Evolutionary conservation across 2,329 filamentous ascomycete species (phyloP).

Genomic region (Diaporthe ilicicola): DNA sequence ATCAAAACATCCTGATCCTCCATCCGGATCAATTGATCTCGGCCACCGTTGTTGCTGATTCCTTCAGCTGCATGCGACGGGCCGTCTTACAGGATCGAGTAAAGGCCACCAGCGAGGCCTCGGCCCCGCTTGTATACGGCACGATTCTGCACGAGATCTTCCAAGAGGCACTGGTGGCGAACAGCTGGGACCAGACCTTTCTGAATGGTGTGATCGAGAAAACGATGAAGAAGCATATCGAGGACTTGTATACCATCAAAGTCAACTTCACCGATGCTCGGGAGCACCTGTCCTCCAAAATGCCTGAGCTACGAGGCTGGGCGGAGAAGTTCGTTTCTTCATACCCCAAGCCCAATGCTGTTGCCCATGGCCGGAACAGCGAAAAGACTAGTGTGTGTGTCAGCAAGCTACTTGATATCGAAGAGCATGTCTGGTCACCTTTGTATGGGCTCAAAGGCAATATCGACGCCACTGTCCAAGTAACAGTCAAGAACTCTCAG

Average conservation of each 20-base stretch:
- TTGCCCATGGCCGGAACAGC: constrained; percentile 82
- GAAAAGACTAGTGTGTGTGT: constrained; percentile 83
- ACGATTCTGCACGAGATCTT: constrained; percentile 96
- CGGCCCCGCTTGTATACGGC: constrained; percentile 86
- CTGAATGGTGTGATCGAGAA: constrained; percentile 72
- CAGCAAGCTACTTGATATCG: constrained; percentile 93
- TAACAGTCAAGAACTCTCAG: constrained; percentile 77
- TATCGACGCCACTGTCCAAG: constrained; percentile 95
- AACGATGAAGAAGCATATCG: constrained; percentile 79
- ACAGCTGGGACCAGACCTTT: constrained; percentile 79
- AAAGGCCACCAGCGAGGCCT: constrained; percentile 85
- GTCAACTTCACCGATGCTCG: constrained; percentile 76
- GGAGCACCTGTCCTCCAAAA: constrained; percentile 83
- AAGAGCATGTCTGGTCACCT: constrained; percentile 98
- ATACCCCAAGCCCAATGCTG: constrained; percentile 70
- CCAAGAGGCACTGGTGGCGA: constrained; percentile 85
- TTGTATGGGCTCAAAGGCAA: constrained; percentile 98
- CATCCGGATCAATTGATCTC: constrained; percentile 97
- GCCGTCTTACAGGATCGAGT: constrained; percentile 95
- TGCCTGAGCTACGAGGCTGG: constrained; percentile 84
- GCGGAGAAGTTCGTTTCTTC: constrained; percentile 80
- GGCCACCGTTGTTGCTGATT: constrained; percentile 94
- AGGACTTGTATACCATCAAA: constrained; percentile 89
- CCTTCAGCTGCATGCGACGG: constrained; percentile 88
- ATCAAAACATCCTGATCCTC: constrained; percentile 84